Conservation (phyloP, 2,329 filamentous ascomycete species). For the Cercospora sp. region DNA sequence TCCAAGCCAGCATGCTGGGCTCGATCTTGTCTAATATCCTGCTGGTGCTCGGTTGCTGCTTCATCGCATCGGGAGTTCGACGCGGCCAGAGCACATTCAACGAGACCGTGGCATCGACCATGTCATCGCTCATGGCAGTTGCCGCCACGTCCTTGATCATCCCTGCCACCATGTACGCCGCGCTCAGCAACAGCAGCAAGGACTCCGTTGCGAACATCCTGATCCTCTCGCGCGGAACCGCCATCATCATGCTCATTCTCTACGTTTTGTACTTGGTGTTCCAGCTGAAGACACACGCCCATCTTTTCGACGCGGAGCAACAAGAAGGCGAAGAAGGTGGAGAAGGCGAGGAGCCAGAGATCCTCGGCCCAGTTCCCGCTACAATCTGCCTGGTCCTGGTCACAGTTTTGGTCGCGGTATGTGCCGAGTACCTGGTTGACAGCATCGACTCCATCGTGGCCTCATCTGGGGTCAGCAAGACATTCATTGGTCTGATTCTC, state of each 20-base stretch:
- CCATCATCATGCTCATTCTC: slow-evolving; percentile 55
- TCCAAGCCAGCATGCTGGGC: slow-evolving; percentile 97
- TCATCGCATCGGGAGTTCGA: slow-evolving; percentile 51
- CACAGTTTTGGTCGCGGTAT: slow-evolving; percentile 52
- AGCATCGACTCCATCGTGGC: slow-evolving; percentile 57
- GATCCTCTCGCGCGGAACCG: slow-evolving; percentile 54
- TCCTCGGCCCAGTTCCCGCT: slow-evolving; percentile 49
- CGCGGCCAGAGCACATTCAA: slow-evolving; percentile 60
- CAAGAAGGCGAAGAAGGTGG: slow-evolving; percentile 34
- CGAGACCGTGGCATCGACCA: slow-evolving; percentile 74
- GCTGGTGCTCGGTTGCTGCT: slow-evolving; percentile 63
- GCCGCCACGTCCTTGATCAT: slow-evolving; percentile 56
- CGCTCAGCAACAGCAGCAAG: slow-evolving; percentile 42
- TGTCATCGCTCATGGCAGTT: slow-evolving; percentile 61
- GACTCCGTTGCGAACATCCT: slow-evolving; percentile 49
- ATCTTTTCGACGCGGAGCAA: slow-evolving; percentile 48
- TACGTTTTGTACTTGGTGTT: slow-evolving; percentile 58
- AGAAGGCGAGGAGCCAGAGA: slow-evolving; percentile 41
- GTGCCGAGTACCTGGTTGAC: slow-evolving; percentile 56
- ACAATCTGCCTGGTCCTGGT: slow-evolving; percentile 50
- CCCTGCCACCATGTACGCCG: slow-evolving; percentile 54
- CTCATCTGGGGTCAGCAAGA: slow-evolving; percentile 54
- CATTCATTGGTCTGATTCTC: slow-evolving; percentile 58
- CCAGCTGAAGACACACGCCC: slow-evolving; percentile 53
- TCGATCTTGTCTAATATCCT: slow-evolving; percentile 94